These are phyloP conservation scores for Alternaria incomplexa DNA, from an alignment of 2,329 filamentous ascomycete species.

Conservation along the genomic window DNA sequence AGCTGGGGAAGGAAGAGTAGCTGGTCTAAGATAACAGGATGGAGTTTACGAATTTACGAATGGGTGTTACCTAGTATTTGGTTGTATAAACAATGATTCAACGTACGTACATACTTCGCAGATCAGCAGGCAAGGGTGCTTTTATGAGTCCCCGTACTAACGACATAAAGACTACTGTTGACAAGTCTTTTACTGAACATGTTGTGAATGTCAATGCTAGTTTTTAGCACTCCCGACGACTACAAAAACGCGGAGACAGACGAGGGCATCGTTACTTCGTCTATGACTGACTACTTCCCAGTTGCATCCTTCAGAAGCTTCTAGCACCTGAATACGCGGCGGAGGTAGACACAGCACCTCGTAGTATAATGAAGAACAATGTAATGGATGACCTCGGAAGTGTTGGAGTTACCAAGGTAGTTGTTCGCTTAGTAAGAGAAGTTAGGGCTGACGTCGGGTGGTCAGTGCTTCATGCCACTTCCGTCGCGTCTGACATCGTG, in stretches of 20 bases:
- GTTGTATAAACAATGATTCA: too few species aligned
- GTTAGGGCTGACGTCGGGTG: constrained; percentile 10
- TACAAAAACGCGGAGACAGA: too few species aligned
- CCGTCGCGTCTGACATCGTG: neutral
- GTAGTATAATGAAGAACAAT: neutral
- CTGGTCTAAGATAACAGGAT: neutral
- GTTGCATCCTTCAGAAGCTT: too few species aligned
- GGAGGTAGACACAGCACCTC: too few species aligned
- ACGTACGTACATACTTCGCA: too few species aligned
- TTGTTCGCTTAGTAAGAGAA: neutral
- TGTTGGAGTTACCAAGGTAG: neutral
- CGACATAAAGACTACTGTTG: neutral
- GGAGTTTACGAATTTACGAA: neutral
- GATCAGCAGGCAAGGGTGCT: neutral
- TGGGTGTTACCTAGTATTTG: neutral
- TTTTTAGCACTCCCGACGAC: too few species aligned
- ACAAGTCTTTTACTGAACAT: too few species aligned
- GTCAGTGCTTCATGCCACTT: neutral
- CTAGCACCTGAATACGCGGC: too few species aligned
- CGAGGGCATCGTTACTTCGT: too few species aligned
- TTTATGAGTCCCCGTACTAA: neutral
- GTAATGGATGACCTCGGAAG: neutral
- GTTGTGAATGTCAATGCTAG: too few species aligned
- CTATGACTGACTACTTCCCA: too few species aligned
- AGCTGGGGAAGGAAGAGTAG: neutral